phyloP scores from a whole-genome alignment of 768 basidiomycete species.

The Strobilomyces confusus region DNA sequence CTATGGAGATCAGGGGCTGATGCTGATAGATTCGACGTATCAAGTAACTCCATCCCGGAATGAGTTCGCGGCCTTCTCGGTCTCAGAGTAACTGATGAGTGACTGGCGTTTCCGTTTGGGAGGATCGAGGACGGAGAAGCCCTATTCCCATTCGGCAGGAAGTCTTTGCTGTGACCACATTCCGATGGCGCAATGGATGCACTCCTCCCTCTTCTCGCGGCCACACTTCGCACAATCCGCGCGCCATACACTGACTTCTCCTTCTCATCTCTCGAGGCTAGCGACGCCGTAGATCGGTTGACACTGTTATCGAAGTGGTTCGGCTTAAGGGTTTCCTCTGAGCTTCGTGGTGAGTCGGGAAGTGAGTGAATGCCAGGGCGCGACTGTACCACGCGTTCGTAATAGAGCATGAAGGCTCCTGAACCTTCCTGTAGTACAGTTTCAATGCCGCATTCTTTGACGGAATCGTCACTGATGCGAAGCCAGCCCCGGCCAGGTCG shows the following conservation, averaged over 20 bases:
- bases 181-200: constrained; percentile 33
- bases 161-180: constrained; percentile 17
- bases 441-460: constrained; percentile 72
- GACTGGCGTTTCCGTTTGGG: constrained; percentile 23
- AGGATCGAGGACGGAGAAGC: constrained; percentile 9
- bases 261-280: constrained; percentile 29
- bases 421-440: constrained; percentile 68
- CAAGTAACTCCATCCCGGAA: constrained; percentile 4
- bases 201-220: constrained; percentile 42
- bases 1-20: constrained; percentile 26
- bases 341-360: constrained; percentile 41
- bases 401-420: constrained; percentile 89
- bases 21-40: constrained; percentile 16
- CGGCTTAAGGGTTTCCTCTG: constrained; percentile 65
- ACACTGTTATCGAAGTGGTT: constrained; percentile 34
- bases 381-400: constrained; percentile 63
- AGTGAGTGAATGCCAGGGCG: constrained; percentile 32
- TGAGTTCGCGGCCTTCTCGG: constrained; percentile 13
- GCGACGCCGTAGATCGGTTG: constrained; percentile 47
- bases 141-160: constrained; percentile 12
- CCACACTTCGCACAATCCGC: constrained; percentile 56
- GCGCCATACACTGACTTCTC: constrained; percentile 34
- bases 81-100: constrained; percentile 21
- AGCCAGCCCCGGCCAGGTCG: constrained; percentile 73
- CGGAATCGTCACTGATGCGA: constrained; percentile 81